Conservation (phyloP, 1,139 yeast species). For the Torulaspora globosa region DNA sequence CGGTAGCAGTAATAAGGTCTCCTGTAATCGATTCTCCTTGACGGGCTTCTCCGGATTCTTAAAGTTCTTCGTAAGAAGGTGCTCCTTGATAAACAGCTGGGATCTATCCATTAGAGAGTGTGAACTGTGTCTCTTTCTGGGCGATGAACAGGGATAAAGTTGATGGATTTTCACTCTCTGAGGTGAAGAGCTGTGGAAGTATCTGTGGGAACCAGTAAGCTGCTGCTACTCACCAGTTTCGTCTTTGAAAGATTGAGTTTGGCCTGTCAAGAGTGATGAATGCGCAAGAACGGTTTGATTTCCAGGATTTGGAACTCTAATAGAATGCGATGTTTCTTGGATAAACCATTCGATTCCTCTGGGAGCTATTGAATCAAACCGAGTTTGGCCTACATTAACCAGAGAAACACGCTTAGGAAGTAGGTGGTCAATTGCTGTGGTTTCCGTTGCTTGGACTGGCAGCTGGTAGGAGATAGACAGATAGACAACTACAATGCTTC, state of each 20-base stretch:
- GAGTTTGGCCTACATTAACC: too few relatives aligned
- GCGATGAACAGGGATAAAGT: neutral
- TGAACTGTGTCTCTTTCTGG: neutral
- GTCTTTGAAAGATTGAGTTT: neutral
- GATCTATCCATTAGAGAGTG: conserved; percentile 27
- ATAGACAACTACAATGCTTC: neutral
- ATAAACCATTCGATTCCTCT: neutral
- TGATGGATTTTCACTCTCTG: neutral
- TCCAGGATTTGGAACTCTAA: neutral
- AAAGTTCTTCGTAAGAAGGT: conserved; percentile 31
- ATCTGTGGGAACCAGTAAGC: neutral
- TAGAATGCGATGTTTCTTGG: neutral
- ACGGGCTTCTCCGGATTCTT: conserved; percentile 33
- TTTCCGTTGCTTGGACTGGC: too few relatives aligned
- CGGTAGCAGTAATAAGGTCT: conserved; percentile 32
- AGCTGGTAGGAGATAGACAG: too few relatives aligned
- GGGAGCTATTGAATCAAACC: too few relatives aligned
- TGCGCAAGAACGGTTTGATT: neutral
- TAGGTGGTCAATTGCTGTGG: too few relatives aligned
- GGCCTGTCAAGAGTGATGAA: neutral
- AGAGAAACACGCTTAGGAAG: too few relatives aligned
- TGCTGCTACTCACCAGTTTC: neutral
- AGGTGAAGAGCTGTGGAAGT: neutral
- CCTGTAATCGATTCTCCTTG: conserved; percentile 30
- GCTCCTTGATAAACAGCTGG: conserved; percentile 32